Evolutionary conservation across 2,329 filamentous ascomycete genomes (phyloP), one percentile per base, ranked within the genome.

Genomic region (Cylindrodendrum hubeiense): DNA sequence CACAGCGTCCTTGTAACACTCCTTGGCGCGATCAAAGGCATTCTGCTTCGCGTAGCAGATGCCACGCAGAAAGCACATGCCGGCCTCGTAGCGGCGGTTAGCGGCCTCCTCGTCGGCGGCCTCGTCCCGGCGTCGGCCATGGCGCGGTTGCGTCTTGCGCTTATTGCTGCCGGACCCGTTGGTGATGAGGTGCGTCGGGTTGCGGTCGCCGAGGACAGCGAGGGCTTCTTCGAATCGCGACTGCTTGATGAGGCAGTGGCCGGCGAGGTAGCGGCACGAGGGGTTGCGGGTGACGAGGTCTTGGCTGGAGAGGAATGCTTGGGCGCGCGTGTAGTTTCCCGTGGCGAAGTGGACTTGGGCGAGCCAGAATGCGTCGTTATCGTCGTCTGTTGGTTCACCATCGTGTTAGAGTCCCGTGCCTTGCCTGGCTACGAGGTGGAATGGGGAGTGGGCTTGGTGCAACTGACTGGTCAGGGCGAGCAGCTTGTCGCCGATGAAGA

Each of bases 291-390:
- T 82, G 72, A 96, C 88, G 67, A 98, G 88, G 78, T 97, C 93
- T 78, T 95, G 91, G 74, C 93, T 91, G 30, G 91, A 89, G 67
- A 99, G 89, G 70, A 98, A 93, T 24, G 93, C 88, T 74, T 97
- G 91, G 3, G 96, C 95, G 74, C 96, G 92, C 9, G 92, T 96
- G 80, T 97, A 98, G 83, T 98, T 97, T 74, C 94, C 95, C 52
- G 94, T 96, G 55, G 91, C 92, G 82, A 98, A 99, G 81, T 99
- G 95, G 39, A 97, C 94, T 81, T 98, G 95, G n/a, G 96, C 96
- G 46, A 99, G 91, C 92, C 94, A 98, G 77, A 97, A 97, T 43
- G 95, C 95, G 79, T 99, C 96, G 70, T 93, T 91, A 75, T 97
- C 94, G 78, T 95, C 93, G 76, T 95, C 96, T 98, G 43, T 17